Evolutionary conservation across 257 asterid species (phyloP).

Genomic region (Leptodermis oblonga): DNA sequence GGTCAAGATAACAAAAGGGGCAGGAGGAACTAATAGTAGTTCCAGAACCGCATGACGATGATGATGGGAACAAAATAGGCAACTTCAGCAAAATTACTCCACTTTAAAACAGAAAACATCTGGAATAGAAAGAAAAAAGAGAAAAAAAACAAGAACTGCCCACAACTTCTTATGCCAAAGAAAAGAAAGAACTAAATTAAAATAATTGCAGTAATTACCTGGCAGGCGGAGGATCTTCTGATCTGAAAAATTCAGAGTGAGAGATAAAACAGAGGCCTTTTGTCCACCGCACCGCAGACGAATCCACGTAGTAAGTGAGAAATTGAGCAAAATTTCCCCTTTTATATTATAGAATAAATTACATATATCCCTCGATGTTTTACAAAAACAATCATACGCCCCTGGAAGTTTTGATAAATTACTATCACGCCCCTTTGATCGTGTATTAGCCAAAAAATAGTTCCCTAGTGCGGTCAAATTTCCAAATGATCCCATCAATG

Average conservation of each 20-base stretch:
- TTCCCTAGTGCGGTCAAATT: too few relatives aligned
- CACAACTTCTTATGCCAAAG: neutral
- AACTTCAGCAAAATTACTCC: neutral
- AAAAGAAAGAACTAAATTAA: neutral
- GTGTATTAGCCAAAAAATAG: too few relatives aligned
- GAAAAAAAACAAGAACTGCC: neutral
- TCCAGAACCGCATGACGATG: neutral
- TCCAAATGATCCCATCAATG: too few relatives aligned
- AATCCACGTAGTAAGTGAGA: constrained; percentile 8
- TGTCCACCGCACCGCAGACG: constrained; percentile 2
- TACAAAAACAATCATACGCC: too few relatives aligned
- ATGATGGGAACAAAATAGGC: neutral
- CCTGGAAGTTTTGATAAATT: too few relatives aligned
- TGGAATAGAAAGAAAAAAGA: neutral
- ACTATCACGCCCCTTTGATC: too few relatives aligned
- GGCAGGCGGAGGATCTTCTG: constrained; percentile 12
- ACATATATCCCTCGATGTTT: too few relatives aligned
- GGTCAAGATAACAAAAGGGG: neutral
- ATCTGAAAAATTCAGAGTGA: constrained; percentile 7
- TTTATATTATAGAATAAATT: neutral
- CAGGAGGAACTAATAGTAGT: neutral
- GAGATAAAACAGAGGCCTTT: constrained; percentile 5
- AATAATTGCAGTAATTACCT: constrained; percentile 7
- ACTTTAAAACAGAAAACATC: neutral
- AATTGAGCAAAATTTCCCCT: neutral